Evolutionary conservation across 2,329 filamentous ascomycete species (phyloP).

Genomic region (Clathrospora elynae): DNA sequence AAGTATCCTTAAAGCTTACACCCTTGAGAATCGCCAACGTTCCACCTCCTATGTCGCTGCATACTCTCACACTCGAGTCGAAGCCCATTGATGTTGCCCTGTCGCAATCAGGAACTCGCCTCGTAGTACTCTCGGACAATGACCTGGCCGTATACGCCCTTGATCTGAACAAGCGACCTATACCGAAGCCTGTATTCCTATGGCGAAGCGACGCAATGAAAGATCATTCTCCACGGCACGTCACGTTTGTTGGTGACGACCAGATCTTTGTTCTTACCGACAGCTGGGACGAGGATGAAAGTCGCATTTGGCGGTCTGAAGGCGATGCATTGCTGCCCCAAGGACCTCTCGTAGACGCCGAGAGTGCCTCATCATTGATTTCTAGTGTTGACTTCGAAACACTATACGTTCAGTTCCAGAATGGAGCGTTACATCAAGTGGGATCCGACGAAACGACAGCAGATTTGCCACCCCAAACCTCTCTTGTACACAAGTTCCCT

Average conservation of each 20-base stretch:
- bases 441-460: constrained; percentile 10
- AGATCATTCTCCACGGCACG: constrained; percentile 50
- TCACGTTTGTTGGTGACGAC: constrained; percentile 53
- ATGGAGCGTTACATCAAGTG: constrained; percentile 30
- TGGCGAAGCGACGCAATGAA: constrained; percentile 40
- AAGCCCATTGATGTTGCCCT: constrained; percentile 77
- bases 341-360: constrained; percentile 33
- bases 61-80: constrained; percentile 67
- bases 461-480: constrained; percentile 25
- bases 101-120: constrained; percentile 48
- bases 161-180: constrained; percentile 63
- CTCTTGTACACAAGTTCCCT: constrained; percentile 31
- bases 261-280: constrained; percentile 46
- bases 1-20: constrained; percentile 75
- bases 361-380: constrained; percentile 29
- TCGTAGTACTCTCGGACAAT: constrained; percentile 73
- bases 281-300: constrained; percentile 39
- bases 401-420: constrained; percentile 32
- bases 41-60: constrained; percentile 89
- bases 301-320: constrained; percentile 35
- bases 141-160: constrained; percentile 73
- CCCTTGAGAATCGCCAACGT: constrained; percentile 83
- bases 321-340: constrained; percentile 23
- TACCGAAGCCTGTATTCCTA: constrained; percentile 52
- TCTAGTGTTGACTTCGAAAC: constrained; percentile 28